Conservation (phyloP, 257 asterid genomes). For the Hygrophila difformis region DNA sequence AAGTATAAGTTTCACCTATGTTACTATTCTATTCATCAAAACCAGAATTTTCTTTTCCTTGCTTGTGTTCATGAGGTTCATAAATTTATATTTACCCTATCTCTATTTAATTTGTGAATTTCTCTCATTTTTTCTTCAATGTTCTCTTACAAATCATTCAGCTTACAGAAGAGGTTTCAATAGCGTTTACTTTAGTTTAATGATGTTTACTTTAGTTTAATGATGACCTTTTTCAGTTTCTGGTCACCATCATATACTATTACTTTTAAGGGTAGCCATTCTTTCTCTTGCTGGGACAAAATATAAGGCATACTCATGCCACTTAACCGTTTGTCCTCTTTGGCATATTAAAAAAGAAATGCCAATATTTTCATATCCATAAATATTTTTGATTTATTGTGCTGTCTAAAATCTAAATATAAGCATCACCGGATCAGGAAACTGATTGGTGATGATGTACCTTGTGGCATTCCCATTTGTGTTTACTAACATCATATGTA, state of each 20-base stretch:
- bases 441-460: not conserved
- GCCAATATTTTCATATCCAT: not conserved
- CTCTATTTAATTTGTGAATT: no score
- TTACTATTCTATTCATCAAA: not conserved
- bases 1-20: no score
- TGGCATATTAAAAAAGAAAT: not conserved
- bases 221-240: no score
- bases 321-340: not conserved
- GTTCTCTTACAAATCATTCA: no score
- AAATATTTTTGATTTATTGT: not conserved
- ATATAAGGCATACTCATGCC: not conserved
- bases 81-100: no score
- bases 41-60: no score
- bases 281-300: no score
- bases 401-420: not conserved
- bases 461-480: not conserved
- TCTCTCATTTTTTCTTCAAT: no score
- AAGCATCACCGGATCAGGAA: not conserved
- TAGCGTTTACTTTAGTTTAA: slow-evolving; percentile 4
- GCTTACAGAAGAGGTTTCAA: no score
- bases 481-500: not conserved
- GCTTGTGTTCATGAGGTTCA: no score
- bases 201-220: no score
- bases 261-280: not conserved
- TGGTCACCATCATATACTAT: no score